These are phyloP conservation scores for Dipodascus albidus DNA, from an alignment of 805 yeast genomes.

Conservation along the genomic window DNA sequence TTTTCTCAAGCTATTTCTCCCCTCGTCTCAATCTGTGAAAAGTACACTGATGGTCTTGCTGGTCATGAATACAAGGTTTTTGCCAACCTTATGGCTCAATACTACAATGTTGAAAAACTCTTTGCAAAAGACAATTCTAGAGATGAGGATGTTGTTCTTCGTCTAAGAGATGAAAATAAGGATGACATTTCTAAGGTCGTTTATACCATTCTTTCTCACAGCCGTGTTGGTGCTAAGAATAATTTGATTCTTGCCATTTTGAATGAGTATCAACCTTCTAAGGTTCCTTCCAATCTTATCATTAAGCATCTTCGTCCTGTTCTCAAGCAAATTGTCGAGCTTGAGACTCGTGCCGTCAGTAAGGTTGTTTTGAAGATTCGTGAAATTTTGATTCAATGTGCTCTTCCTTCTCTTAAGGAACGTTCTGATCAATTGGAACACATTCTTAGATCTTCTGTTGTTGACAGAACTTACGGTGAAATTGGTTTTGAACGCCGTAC, in stretches of 20 bases:
- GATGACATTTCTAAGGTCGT: slow-evolving; percentile 66
- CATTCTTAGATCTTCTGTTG: slow-evolving; percentile 82
- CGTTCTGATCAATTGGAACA: slow-evolving; percentile 96
- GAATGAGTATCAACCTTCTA: slow-evolving; percentile 66
- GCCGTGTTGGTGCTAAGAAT: slow-evolving; percentile 88
- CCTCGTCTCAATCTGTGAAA: slow-evolving; percentile 52
- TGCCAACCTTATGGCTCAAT: slow-evolving; percentile 56
- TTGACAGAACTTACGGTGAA: slow-evolving; percentile 83
- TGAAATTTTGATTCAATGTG: slow-evolving; percentile 92
- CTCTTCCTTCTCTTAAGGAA: slow-evolving; percentile 91
- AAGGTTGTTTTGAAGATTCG: slow-evolving; percentile 93
- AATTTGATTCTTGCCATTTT: slow-evolving; percentile 78
- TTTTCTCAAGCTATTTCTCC: slow-evolving; percentile 60
- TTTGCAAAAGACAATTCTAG: slow-evolving; percentile 68
- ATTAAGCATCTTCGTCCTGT: slow-evolving; percentile 58
- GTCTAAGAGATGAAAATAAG: slow-evolving; percentile 78
- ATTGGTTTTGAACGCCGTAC: slow-evolving; percentile 61
- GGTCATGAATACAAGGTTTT: slow-evolving; percentile 78
- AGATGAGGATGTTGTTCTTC: slow-evolving; percentile 82
- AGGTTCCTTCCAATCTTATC: slow-evolving; percentile 60
- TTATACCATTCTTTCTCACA: slow-evolving; percentile 68
- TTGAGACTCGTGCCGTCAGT: slow-evolving; percentile 83
- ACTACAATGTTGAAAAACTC: slow-evolving; percentile 63
- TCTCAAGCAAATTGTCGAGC: slow-evolving; percentile 69
- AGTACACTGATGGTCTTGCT: slow-evolving; percentile 63